phyloP scores from a whole-genome alignment of 2,329 filamentous ascomycete species.

The Daldinia sp. region DNA sequence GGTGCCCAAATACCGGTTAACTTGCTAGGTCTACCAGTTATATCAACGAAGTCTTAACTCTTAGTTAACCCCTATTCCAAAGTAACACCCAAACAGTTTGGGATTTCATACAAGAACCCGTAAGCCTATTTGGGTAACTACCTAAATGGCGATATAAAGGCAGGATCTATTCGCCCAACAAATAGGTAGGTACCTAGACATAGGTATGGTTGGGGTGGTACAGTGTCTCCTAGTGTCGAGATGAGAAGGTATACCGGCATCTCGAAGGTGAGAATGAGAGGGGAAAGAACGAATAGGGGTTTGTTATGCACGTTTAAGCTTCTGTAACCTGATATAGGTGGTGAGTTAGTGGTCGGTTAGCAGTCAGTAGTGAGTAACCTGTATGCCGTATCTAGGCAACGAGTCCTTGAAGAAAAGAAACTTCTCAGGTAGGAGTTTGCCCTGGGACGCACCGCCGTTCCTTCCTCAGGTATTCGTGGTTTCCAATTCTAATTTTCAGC shows the following conservation, averaged over 20 bases:
- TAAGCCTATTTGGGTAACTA: not conserved
- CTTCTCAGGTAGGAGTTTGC: not conserved
- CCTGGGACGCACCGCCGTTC: not conserved
- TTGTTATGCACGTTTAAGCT: too few species aligned
- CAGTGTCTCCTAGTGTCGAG: not conserved
- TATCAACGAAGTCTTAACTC: not conserved
- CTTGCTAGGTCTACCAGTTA: too few species aligned
- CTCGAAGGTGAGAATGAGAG: not conserved
- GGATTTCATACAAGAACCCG: not conserved
- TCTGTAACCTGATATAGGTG: not conserved
- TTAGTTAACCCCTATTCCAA: not conserved
- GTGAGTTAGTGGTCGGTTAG: not conserved
- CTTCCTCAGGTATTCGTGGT: not conserved
- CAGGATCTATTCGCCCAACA: not conserved
- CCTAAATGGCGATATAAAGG: not conserved
- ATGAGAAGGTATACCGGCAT: not conserved
- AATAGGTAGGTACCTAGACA: not conserved
- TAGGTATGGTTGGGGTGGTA: not conserved
- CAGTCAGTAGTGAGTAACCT: not conserved
- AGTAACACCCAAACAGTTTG: not conserved
- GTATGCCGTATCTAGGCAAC: not conserved
- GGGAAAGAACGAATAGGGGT: not conserved
- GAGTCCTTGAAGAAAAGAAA: not conserved
- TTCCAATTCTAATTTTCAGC: too few species aligned
- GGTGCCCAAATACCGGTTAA: too few species aligned